A percentile compares a stretch with the other conserved stretches of the same genome.
These are phyloP conservation scores for Triticum urartu DNA, from an alignment of 176 grass and related monocot species.

Conservation along the genomic window DNA sequence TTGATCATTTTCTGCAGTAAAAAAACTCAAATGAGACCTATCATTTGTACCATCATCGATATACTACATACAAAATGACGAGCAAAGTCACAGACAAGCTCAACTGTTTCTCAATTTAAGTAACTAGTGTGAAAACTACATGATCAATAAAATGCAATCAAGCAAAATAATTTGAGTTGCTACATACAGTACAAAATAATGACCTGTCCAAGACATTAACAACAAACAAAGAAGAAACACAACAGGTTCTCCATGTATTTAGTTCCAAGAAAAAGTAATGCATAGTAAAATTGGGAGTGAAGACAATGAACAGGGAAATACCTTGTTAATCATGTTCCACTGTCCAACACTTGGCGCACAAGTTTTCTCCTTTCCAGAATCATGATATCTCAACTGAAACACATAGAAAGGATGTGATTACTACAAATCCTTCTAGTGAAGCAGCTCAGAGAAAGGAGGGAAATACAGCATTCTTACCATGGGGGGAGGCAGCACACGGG, in stretches of 20 bases:
- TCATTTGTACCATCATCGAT: neutral
- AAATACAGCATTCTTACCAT: slow-evolving; percentile 32
- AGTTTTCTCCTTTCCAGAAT: slow-evolving; percentile 62
- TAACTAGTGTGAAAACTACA: too few relatives aligned
- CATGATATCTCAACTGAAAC: slow-evolving; percentile 76
- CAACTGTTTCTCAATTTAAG: neutral
- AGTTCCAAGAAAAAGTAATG: neutral
- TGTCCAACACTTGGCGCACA: slow-evolving; percentile 71
- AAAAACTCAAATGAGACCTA: neutral
- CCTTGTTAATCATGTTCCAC: slow-evolving; percentile 94
- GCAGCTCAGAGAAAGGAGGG: neutral
- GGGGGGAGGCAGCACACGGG: slow-evolving; percentile 71
- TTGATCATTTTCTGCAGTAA: slow-evolving; percentile 70
- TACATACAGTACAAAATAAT: too few relatives aligned
- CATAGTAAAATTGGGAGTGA: neutral
- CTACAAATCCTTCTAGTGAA: neutral
- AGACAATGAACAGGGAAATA: slow-evolving; percentile 5
- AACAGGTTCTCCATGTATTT: neutral
- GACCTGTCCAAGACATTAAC: neutral
- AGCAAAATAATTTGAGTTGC: too few relatives aligned
- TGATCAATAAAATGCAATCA: too few relatives aligned
- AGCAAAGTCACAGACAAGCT: neutral
- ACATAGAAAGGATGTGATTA: neutral
- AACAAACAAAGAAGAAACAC: neutral
- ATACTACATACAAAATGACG: neutral